Percentiles rank a stretch among this genome's conserved stretches.
phyloP scores from a whole-genome alignment of 2,329 filamentous ascomycete species.

The Lasiodiplodia sp. region DNA sequence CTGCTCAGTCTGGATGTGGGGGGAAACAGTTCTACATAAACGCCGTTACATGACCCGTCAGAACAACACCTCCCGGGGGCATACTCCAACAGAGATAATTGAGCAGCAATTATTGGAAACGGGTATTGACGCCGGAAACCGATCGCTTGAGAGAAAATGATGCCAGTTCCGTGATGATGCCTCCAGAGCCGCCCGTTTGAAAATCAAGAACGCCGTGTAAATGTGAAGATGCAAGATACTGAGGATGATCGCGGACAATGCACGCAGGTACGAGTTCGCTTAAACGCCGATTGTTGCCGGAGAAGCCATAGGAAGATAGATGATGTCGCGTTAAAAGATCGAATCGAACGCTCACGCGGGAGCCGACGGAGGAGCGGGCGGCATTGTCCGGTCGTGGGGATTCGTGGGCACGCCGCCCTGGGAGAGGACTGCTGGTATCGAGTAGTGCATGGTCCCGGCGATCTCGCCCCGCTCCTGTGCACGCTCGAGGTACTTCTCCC shows the following conservation, averaged over 20 bases:
- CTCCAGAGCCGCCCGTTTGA: conserved; percentile 23
- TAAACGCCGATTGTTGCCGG: conserved; percentile 26
- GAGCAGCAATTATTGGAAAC: conserved; percentile 24
- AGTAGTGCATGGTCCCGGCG: conserved; percentile 8
- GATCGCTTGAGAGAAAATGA: conserved; percentile 22
- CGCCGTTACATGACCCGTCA: conserved; percentile 22
- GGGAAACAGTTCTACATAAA: conserved; percentile 20
- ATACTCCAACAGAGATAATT: conserved; percentile 7
- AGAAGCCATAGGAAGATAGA: conserved; percentile 5
- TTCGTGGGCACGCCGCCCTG: conserved; percentile 27
- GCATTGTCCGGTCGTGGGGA: conserved; percentile 25
- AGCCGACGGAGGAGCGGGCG: conserved; percentile 23
- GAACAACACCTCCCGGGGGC: not conserved
- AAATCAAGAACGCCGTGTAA: conserved; percentile 29
- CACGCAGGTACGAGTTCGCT: conserved; percentile 22
- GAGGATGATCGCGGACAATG: conserved; percentile 16
- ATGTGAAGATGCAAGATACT: conserved; percentile 27
- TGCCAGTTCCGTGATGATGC: conserved; percentile 28
- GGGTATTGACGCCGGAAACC: conserved; percentile 30
- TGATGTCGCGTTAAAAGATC: conserved; percentile 11
- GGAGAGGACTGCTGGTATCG: conserved; percentile 23
- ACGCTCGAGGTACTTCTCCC: conserved; percentile 78
- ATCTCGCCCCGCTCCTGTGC: conserved; percentile 27
- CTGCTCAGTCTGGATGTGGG: conserved; percentile 12
- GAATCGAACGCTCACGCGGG: conserved; percentile 18